A percentile compares a stretch with the other conserved stretches of the same genome.
Evolutionary conservation across 2,329 filamentous ascomycete species (phyloP).

Genomic region (Trichoderma hamatum): DNA sequence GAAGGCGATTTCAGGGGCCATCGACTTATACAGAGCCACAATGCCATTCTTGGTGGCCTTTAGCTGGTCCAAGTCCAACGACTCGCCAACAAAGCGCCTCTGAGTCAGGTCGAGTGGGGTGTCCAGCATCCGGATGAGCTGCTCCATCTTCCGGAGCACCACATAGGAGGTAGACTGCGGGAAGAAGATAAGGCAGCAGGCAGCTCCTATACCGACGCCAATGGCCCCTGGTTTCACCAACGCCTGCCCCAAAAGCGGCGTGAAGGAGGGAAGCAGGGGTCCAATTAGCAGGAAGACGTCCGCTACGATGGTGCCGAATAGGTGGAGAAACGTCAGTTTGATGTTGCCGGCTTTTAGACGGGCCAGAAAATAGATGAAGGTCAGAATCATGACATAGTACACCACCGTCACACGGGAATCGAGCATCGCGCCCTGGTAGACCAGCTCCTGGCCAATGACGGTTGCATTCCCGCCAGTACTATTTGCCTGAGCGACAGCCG

Average conservation of each 20-base stretch:
- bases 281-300: conserved; percentile 51
- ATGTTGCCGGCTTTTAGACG: conserved; percentile 49
- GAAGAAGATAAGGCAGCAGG: conserved; percentile 50
- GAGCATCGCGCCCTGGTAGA: conserved; percentile 52
- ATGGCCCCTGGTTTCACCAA: conserved; percentile 51
- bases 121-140: conserved; percentile 39
- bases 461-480: conserved; percentile 32
- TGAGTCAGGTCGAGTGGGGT: conserved; percentile 39
- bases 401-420: conserved; percentile 49
- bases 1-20: conserved; percentile 47
- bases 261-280: conserved; percentile 47
- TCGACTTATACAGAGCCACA: conserved; percentile 43
- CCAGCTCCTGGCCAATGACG: conserved; percentile 40
- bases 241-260: conserved; percentile 42
- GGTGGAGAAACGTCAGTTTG: conserved; percentile 48
- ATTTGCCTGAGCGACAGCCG: conserved; percentile 41
- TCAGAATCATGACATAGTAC: conserved; percentile 43
- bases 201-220: conserved; percentile 49
- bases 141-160: conserved; percentile 42
- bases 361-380: conserved; percentile 50
- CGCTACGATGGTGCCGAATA: conserved; percentile 52
- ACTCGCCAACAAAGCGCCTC: conserved; percentile 30
- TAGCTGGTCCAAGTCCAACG: conserved; percentile 36
- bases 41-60: conserved; percentile 35
- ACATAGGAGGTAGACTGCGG: conserved; percentile 53